Evolutionary conservation across 495 filamentous ascomycete species (phyloP).

Genomic region (Xylaria nigripes): DNA sequence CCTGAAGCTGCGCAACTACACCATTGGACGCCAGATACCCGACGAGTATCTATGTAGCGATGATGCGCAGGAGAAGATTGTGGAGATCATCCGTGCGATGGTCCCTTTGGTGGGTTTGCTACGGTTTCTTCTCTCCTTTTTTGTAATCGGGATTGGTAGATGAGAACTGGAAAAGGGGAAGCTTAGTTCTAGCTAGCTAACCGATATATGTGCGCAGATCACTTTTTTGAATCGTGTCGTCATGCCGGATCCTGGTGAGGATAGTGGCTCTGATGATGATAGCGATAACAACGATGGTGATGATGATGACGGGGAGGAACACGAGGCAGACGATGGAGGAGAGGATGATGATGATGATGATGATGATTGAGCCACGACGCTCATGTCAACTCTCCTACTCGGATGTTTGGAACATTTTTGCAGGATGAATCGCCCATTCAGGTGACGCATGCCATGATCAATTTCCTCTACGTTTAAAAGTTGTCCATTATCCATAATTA

Average conservation of each 20-base stretch:
- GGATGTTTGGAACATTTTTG: not conserved
- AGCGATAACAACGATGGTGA: constrained; percentile 23
- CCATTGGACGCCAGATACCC: constrained; percentile 53
- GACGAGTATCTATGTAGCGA: constrained; percentile 47
- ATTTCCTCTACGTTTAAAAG: not conserved
- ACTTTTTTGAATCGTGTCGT: constrained; percentile 56
- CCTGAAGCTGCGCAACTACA: constrained; percentile 69
- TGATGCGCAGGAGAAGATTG: constrained; percentile 48
- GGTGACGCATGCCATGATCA: not conserved
- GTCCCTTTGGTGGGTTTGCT: constrained; percentile 47
- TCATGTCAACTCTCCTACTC: not conserved
- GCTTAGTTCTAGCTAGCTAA: not conserved
- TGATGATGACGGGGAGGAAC: constrained; percentile 18
- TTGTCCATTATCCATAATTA: not conserved
- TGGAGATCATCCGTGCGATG: constrained; percentile 48
- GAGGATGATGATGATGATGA: not conserved
- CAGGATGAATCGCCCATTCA: not conserved
- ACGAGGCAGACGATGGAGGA: not conserved
- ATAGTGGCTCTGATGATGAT: constrained; percentile 28
- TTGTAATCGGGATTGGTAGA: not conserved
- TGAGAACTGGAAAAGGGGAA: too few relatives aligned
- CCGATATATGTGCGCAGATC: constrained; percentile 35
- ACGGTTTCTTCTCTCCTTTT: not conserved
- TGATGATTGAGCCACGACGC: not conserved
- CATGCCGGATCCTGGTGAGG: constrained; percentile 51